These are phyloP conservation scores for Epichloe scottii DNA, from an alignment of 2,329 filamentous ascomycete species.

Conservation along the genomic window DNA sequence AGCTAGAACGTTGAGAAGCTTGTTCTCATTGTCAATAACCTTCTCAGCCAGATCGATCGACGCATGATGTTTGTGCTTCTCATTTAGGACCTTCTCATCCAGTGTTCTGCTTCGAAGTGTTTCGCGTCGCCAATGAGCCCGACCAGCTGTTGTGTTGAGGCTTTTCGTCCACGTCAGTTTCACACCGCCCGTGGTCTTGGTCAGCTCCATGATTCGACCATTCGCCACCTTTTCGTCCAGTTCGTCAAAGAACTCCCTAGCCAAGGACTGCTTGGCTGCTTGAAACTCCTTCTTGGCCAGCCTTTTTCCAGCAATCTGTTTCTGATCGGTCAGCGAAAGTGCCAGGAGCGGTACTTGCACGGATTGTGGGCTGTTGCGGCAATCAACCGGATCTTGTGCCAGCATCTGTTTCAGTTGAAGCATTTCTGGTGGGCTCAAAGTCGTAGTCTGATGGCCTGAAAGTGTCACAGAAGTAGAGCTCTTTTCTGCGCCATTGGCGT, in stretches of 20 bases:
- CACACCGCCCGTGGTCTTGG: constrained; percentile 55
- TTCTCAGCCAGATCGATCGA: constrained; percentile 82
- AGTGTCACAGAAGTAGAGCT: background rate
- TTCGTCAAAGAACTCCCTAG: constrained; percentile 50
- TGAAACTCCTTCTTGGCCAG: constrained; percentile 47
- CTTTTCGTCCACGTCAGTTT: constrained; percentile 63
- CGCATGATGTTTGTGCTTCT: constrained; percentile 45
- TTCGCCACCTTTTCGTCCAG: constrained; percentile 55
- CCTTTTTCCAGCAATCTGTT: background rate
- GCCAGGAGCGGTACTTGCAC: background rate
- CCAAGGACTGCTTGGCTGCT: constrained; percentile 46
- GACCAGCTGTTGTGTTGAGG: constrained; percentile 68
- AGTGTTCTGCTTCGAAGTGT: constrained; percentile 26
- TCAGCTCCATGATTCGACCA: constrained; percentile 45
- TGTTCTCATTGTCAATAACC: constrained; percentile 65
- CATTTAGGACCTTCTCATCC: constrained; percentile 14
- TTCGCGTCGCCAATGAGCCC: constrained; percentile 60
- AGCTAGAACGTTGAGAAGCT: constrained; percentile 80
- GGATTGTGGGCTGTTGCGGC: background rate
- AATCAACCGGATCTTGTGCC: background rate
- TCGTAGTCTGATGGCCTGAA: background rate
- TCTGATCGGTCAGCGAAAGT: background rate
- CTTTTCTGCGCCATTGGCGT: background rate
- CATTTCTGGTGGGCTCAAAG: background rate
- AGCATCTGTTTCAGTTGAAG: background rate